Base-by-base conservation (phyloP, 169 alveolate genomes). In the Cryptosporidium canis region DNA sequence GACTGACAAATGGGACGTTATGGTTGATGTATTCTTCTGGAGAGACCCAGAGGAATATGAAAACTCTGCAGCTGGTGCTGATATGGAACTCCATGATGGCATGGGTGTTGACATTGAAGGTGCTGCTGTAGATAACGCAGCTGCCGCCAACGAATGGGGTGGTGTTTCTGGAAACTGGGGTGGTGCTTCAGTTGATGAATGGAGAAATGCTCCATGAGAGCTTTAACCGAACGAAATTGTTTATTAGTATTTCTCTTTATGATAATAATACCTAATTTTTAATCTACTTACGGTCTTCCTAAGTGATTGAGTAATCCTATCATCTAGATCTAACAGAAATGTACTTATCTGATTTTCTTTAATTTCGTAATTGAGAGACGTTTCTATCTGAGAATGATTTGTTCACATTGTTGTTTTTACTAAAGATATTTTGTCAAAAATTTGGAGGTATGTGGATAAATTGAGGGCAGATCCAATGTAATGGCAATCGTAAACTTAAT, bases 71-170 rank as follows among this genome's bases (percentile, higher is more conserved):
- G 16, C 27, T 58, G 87, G 61, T 66, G 99, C 95, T 83, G 99
- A 98, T 85, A 97, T 98, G 91, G 99, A 98, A 91, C 96, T 98
- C 63, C 95, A 96, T 72, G 99, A 98, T 85, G 99, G 99, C 3
- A 97, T 97, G 99, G 97, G 98, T 58, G 71, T 61, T 37, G 87
- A 77, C 12, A 58, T 77, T 45, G 87, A 77, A 41, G 87, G 87
- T 41, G 63, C 87, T 8, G 72, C 70, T 18, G 87, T 77, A 6
- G 87, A 77, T 18, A 44, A 65, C n/a, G 77, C 77, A 9, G 87
- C 72, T 24, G 70, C 87, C 58, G 87, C 87, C 18, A 61, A 39
- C 29, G 87, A 77, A 56, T 77, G 87, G 87, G 66, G 71, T 58
- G 87, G 87, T 41, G 87, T 61, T 27, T 41, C 87, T 16, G 87